Percentiles rank a stretch among this genome's conserved stretches.
Evolutionary conservation across 129 eudicot genomes (phyloP).

Genomic region (Escallonia herrerae): DNA sequence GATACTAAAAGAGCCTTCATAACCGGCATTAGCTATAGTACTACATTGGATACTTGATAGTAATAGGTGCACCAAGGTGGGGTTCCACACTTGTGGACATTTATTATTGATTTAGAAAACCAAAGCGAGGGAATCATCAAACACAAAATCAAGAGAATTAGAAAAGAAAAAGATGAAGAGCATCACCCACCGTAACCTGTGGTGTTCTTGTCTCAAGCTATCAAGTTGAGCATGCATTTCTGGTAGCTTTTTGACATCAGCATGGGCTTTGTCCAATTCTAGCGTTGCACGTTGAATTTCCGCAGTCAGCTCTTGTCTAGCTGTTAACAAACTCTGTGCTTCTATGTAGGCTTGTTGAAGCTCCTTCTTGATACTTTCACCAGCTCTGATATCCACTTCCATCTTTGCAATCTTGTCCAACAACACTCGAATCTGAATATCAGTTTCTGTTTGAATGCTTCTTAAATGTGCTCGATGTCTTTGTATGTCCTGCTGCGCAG

Average conservation of each 20-base stretch:
- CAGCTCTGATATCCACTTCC: constrained; percentile 56
- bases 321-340: constrained; percentile 57
- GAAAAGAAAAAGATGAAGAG: constrained; percentile 2
- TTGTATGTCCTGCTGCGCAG: constrained; percentile 54
- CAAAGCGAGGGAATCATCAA: too few species aligned
- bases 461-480: constrained; percentile 61
- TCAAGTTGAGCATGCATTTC: constrained; percentile 69
- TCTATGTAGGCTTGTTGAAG: constrained; percentile 61
- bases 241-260: constrained; percentile 50
- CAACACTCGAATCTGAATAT: constrained; percentile 63
- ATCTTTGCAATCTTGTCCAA: constrained; percentile 75
- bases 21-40: too few species aligned
- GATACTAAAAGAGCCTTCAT: too few species aligned
- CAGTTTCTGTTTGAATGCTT: constrained; percentile 69
- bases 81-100: too few species aligned
- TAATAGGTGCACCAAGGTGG: too few species aligned
- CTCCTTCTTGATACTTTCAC: constrained; percentile 54
- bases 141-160: neutral
- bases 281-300: constrained; percentile 36
- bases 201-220: constrained; percentile 69
- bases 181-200: constrained; percentile 68
- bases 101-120: too few species aligned
- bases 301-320: constrained; percentile 48
- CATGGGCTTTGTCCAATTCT: constrained; percentile 55
- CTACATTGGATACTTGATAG: too few species aligned